Base-by-base conservation (phyloP, 495 filamentous ascomycete genomes). In the Aspergillus ellipticus region DNA sequence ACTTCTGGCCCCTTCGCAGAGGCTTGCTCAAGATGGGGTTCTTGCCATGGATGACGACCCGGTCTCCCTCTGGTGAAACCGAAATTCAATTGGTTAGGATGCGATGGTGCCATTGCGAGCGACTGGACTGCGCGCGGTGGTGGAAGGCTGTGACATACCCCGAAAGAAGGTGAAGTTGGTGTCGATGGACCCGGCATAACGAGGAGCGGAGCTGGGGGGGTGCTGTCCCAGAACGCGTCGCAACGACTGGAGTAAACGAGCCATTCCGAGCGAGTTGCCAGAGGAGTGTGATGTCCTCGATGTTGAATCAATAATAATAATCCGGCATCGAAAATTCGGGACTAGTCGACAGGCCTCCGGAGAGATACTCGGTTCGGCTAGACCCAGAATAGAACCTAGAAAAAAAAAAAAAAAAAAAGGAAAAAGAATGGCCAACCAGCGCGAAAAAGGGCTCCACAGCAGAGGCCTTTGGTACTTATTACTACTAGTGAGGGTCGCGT, bases 51-150 rank as follows among this genome's bases (percentile, higher is more conserved):
- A 89, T 58, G 20, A 87, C 59, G 15, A 80, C 81, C 33, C 77
- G 71, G 58, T 89, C 85, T 51, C 81, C 82, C 63, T 80, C 84
- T 85, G 43, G n/a, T 45, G 39, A 17, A 10, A 29, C 3, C 58
- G 4, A 13, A 19, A 45, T 16, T 22, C 3, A 13, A 41, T 54
- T 28, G 47, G 37, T 57, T 49, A 60, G 49, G 28, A 29, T 24
- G 39, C 29, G 4, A 31, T 11, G 42, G n/a, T 20, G 17, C 28
- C 20, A 42, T 31, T 17, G 61, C 56, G 28, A 59, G 41, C 47
- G 19, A 26, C 26, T 42, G 19, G 42, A n/a, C 22, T n/a, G n/a
- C 48, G 42, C 21, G 17, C 35, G 11, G 29, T 35, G 28, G 9
- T 17, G 42, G 46, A 52, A 49, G 28, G 7, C 21, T 16, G 17